These are phyloP conservation scores for Talaromyces sp. DNA, from an alignment of 2,329 filamentous ascomycete genomes.

Conservation along the genomic window DNA sequence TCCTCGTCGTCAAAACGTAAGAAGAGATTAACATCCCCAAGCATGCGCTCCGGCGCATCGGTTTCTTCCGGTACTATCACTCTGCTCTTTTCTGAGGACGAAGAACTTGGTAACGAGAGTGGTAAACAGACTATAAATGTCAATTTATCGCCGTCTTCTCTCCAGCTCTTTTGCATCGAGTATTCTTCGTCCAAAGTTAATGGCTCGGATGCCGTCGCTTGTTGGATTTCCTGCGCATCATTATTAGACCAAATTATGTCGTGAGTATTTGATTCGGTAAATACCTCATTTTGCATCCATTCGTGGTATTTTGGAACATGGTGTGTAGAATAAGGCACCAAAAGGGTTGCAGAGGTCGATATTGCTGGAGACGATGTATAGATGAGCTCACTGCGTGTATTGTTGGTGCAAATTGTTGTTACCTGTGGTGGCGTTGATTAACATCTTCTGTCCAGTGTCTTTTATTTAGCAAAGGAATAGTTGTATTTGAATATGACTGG, in stretches of 20 bases:
- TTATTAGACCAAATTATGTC: neutral
- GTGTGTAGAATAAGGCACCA: conserved; percentile 77
- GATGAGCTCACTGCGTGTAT: neutral
- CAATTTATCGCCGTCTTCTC: conserved; percentile 74
- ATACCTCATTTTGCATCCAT: conserved; percentile 83
- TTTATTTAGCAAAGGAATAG: neutral
- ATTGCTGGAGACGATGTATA: conserved; percentile 54
- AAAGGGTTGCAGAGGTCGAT: conserved; percentile 59
- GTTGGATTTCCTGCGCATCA: conserved; percentile 58
- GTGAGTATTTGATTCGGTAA: neutral
- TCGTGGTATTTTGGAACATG: conserved; percentile 80
- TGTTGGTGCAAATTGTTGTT: neutral
- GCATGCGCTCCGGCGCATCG: conserved; percentile 57
- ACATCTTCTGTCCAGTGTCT: conserved; percentile 18
- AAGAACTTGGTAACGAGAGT: neutral
- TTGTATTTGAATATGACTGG: no score
- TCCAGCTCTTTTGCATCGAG: conserved; percentile 86
- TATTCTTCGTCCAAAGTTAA: conserved; percentile 78
- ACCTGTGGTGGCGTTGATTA: conserved; percentile 34
- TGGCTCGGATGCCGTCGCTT: conserved; percentile 82
- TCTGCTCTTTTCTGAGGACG: neutral
- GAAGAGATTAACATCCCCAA: conserved; percentile 80
- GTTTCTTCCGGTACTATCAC: conserved; percentile 28
- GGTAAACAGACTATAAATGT: conserved; percentile 81
- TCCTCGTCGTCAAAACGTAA: conserved; percentile 58